Evolutionary conservation across 306 rosid species (phyloP).

Genomic region (Vigna hirtella): DNA sequence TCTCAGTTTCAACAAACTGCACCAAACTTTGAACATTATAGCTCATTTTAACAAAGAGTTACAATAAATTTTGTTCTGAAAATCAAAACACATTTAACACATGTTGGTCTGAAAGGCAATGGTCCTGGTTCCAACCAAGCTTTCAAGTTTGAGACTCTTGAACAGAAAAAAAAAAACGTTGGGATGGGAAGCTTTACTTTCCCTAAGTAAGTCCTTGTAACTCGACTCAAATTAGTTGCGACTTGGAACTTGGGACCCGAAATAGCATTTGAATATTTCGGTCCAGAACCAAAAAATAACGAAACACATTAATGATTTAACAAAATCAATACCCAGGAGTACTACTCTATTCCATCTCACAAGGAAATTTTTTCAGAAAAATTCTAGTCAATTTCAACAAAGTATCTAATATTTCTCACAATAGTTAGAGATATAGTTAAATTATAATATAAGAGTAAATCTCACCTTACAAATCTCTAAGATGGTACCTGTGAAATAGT

Average conservation of each 20-base stretch:
- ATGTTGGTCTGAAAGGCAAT: not conserved
- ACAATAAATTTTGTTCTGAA: slow-evolving; percentile 9
- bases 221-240: not conserved
- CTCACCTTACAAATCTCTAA: no score
- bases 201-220: not conserved
- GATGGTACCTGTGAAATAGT: no score
- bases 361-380: not conserved
- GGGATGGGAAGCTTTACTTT: not conserved
- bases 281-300: not conserved
- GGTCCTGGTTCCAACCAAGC: not conserved
- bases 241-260: not conserved
- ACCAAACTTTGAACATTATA: slow-evolving; percentile 35
- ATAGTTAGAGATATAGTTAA: no score
- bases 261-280: not conserved
- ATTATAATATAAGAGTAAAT: no score
- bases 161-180: not conserved
- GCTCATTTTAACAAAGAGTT: slow-evolving; percentile 27
- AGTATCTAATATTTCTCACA: not conserved
- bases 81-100: slow-evolving; percentile 23
- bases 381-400: slow-evolving; percentile 19
- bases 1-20: slow-evolving; percentile 91
- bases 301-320: not conserved
- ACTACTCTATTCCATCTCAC: slow-evolving; percentile 8
- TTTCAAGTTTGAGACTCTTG: not conserved
- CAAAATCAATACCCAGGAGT: not conserved